Evolutionary conservation across 495 filamentous ascomycete genomes (phyloP).

Genomic region (Hypoxylon subgilvum): DNA sequence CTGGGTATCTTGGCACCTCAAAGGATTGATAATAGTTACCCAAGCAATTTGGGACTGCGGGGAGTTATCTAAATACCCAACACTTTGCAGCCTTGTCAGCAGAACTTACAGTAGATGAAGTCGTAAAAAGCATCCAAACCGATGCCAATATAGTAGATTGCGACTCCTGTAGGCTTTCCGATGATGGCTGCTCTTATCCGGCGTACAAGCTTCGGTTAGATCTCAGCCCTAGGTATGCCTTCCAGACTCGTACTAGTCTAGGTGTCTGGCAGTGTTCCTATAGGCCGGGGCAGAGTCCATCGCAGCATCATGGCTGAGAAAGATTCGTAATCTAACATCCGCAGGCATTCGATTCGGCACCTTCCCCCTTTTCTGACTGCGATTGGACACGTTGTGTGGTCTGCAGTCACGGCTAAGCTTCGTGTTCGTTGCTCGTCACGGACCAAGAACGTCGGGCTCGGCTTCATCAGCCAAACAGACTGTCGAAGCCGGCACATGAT

Average conservation of each 20-base stretch:
- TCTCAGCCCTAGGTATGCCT: slow-evolving; percentile 3
- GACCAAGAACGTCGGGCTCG: neutral
- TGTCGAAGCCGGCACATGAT: slow-evolving; percentile 10
- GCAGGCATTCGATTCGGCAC: neutral
- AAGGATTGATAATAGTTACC: too few species aligned
- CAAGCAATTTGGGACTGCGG: too few species aligned
- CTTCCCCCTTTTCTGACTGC: neutral
- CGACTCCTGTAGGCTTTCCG: neutral
- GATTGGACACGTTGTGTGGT: neutral
- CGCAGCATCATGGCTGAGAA: neutral
- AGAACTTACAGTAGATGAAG: too few species aligned
- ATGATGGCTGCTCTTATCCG: neutral
- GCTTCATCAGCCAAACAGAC: neutral
- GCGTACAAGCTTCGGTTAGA: neutral
- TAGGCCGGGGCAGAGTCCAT: neutral
- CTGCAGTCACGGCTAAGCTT: neutral
- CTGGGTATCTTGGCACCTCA: too few species aligned
- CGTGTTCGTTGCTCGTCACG: neutral
- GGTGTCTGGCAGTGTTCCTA: slow-evolving; percentile 1
- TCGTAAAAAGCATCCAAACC: too few species aligned
- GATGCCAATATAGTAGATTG: too few species aligned
- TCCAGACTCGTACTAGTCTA: slow-evolving; percentile 8
- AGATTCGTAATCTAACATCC: neutral
- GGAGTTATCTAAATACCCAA: too few species aligned
- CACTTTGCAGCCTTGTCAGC: too few species aligned